phyloP scores from a whole-genome alignment of 176 grass and related monocot genomes.

The Hyparrhenia diplandra region DNA sequence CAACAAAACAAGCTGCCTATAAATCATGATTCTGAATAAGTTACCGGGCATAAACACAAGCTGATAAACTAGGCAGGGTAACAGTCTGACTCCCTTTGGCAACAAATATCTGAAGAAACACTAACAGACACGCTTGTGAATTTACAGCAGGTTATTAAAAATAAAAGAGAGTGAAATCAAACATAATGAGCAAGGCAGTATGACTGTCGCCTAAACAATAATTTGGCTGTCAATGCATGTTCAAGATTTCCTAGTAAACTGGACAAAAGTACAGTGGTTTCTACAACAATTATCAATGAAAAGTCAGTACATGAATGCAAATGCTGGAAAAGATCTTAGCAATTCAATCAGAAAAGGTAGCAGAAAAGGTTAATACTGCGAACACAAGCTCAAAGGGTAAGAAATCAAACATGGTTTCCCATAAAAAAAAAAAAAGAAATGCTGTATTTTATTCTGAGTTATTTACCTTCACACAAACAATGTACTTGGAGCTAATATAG shows the following conservation, averaged over 20 bases:
- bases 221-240: not conserved
- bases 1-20: not conserved
- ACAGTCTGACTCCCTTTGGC: not conserved
- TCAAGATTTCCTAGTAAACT: not conserved
- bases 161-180: not conserved
- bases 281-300: not conserved
- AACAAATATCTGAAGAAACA: slow-evolving; percentile 9
- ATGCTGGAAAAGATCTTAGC: not conserved
- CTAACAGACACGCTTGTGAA: not conserved
- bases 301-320: not conserved
- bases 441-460: not conserved
- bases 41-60: not conserved
- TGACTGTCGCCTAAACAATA: not conserved
- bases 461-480: slow-evolving; percentile 90
- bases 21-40: not conserved
- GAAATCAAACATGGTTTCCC: not conserved
- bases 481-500: slow-evolving; percentile 94
- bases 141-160: not conserved
- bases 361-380: not conserved
- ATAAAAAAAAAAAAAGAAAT: not conserved
- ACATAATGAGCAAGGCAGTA: not conserved
- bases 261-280: not conserved
- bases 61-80: not conserved
- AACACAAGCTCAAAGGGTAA: not conserved
- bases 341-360: not conserved